Base-by-base conservation (phyloP, 306 rosid species). In the Begonia loranthoides region DNA sequence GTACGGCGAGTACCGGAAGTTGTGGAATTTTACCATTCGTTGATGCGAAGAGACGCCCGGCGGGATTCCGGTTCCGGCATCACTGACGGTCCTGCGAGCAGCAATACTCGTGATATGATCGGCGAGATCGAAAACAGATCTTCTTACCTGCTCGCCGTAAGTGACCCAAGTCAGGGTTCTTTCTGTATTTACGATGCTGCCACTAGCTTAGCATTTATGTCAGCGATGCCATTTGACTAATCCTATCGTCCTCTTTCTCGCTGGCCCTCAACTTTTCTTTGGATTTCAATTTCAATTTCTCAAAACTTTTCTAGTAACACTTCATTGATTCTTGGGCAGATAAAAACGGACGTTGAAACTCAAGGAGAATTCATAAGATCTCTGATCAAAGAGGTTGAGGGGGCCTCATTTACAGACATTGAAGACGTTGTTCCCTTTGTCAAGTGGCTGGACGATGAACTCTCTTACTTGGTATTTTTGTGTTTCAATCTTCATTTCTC, bases 81-180 rank as follows among this genome's bases (percentile, higher is more conserved):
- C 15, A 38, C 66, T 5, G 93, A 77, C 56, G 67, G 54, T 0
- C 79, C 78, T 62, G 53, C 77, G 10, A 70, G 82, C 44, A 69
- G 84, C 33, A 88, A 68, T 34, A 66, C 89, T 12, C 93, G 93
- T 8, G 90, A 84, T 71, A 89, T 84, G 97, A 89, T 89, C 84
- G 95, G 95, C 44, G 97, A 89, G 79, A 82, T 89, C 13, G 95
- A 81, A 78, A 88, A 88, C 68, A 88, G 97, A 7, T 88, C 97
- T 1, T 58, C 89, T 48, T 73, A 88, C 65, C 54, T 88, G 64
- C 72, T 79, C 57, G 93, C 93, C 17, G 97, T 88, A 71, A 77
- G 97, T 54, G 36, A 28, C 36, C 36, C 36, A 1, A 19, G 22
- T 19, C 22, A 19, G 22, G 22, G 22, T 19, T 19, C 22, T 19